Percentiles rank a stretch among this genome's conserved stretches.
Conservation (phyloP, 768 basidiomycete species). For the Podaxis sp. region DNA sequence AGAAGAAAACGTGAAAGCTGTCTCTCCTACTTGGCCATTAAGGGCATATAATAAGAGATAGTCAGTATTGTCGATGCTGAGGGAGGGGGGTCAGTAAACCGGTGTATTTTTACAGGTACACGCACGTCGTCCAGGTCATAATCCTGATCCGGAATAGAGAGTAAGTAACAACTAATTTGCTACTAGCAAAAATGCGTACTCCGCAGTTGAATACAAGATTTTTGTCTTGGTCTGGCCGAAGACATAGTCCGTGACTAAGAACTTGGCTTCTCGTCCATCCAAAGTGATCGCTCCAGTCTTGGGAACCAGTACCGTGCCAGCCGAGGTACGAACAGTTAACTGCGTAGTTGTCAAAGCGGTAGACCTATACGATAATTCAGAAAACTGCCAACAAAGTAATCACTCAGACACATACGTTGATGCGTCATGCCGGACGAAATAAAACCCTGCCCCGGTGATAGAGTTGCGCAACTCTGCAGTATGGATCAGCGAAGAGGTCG, state of each 20-base stretch:
- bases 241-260: constrained; percentile 66
- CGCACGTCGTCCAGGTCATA: constrained; percentile 52
- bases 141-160: constrained; percentile 26
- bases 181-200: constrained; percentile 32
- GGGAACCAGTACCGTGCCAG: constrained; percentile 34
- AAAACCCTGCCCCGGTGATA: constrained; percentile 41
- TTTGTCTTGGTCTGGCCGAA: constrained; percentile 54
- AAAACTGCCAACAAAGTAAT: not conserved
- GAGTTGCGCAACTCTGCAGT: constrained; percentile 44
- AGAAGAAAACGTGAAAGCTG: constrained; percentile 26
- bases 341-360: constrained; percentile 38
- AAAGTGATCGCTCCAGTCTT: constrained; percentile 49
- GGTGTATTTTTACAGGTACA: not conserved
- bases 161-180: not conserved
- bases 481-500: constrained; percentile 37
- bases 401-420: constrained; percentile 29
- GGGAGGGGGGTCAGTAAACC: constrained; percentile 47
- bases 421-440: constrained; percentile 42
- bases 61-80: constrained; percentile 60
- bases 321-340: constrained; percentile 39
- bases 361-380: constrained; percentile 26
- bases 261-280: constrained; percentile 66
- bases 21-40: constrained; percentile 49
- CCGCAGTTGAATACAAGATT: constrained; percentile 68
- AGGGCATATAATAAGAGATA: constrained; percentile 60